phyloP scores from a whole-genome alignment of 2,329 filamentous ascomycete genomes.

The Monosporascus sp. region DNA sequence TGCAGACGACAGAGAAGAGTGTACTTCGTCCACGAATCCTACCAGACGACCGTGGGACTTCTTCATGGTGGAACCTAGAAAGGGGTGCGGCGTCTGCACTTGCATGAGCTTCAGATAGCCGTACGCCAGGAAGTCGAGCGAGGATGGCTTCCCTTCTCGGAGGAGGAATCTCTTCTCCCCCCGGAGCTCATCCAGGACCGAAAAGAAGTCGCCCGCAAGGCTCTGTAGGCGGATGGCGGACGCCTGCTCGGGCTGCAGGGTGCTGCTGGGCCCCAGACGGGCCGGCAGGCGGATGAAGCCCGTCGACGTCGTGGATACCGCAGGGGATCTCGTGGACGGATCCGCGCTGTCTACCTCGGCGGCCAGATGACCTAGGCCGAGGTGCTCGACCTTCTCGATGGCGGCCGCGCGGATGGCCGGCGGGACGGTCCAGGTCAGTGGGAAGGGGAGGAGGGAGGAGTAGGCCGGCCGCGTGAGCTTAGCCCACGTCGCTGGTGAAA shows the following conservation, averaged over 20 bases:
- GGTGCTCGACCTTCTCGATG: conserved; percentile 61
- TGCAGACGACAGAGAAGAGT: not conserved
- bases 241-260: conserved; percentile 60
- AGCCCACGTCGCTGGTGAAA: conserved; percentile 84
- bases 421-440: conserved; percentile 81
- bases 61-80: conserved; percentile 27
- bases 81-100: conserved; percentile 40
- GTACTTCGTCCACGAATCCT: conserved; percentile 14
- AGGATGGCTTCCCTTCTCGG: conserved; percentile 38
- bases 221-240: conserved; percentile 72
- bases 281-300: conserved; percentile 28
- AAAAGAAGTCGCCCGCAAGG: conserved; percentile 64
- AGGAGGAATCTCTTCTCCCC: conserved; percentile 52
- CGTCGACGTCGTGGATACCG: conserved; percentile 22
- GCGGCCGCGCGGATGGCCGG: conserved; percentile 66
- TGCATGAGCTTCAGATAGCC: conserved; percentile 76
- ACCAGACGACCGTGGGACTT: conserved; percentile 19
- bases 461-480: conserved; percentile 73
- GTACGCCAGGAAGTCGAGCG: conserved; percentile 72
- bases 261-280: conserved; percentile 31
- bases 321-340: conserved; percentile 25
- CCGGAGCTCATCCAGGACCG: conserved; percentile 61
- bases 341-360: conserved; percentile 42
- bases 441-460: conserved; percentile 74
- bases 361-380: conserved; percentile 65